Conservation (phyloP, 345 rosid species). For the Populus nigra region DNA sequence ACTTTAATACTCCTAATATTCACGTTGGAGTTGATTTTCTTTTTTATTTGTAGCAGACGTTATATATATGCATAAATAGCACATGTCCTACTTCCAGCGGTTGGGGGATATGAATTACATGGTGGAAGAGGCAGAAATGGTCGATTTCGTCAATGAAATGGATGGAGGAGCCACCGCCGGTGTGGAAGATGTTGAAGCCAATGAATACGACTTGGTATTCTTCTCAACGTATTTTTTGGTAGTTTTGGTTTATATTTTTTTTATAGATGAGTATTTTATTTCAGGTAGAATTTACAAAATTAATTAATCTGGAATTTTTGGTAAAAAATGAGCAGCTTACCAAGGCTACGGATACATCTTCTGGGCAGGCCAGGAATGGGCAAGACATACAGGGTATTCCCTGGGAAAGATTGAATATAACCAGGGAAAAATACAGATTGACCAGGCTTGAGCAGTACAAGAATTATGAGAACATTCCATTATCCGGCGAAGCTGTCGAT, state of each 20-base stretch:
- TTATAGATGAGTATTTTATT: background rate
- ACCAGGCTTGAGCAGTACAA: conserved; percentile 92
- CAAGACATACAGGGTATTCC: conserved; percentile 97
- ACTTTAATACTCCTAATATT: background rate
- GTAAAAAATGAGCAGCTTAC: conserved; percentile 8
- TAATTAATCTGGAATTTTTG: background rate
- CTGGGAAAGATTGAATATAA: conserved; percentile 83
- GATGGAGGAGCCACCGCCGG: background rate
- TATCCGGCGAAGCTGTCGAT: conserved; percentile 61
- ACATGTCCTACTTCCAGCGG: too few species aligned
- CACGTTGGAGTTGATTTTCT: too few species aligned
- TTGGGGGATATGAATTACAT: too few species aligned
- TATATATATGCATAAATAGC: too few species aligned
- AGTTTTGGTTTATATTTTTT: background rate
- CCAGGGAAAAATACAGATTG: conserved; percentile 75
- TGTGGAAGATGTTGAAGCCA: conserved; percentile 7
- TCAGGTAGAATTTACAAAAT: too few species aligned
- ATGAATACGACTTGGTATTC: conserved; percentile 18
- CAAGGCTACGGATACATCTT: conserved; percentile 60
- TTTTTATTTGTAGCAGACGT: too few species aligned
- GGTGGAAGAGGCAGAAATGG: too few species aligned
- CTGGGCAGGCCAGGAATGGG: conserved; percentile 81
- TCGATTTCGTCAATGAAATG: background rate
- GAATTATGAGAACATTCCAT: conserved; percentile 81
- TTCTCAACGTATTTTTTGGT: background rate